These are phyloP conservation scores for Heterobasidion irregulare DNA, from an alignment of 1,284 basidiomycete species.

Conservation along the genomic window DNA sequence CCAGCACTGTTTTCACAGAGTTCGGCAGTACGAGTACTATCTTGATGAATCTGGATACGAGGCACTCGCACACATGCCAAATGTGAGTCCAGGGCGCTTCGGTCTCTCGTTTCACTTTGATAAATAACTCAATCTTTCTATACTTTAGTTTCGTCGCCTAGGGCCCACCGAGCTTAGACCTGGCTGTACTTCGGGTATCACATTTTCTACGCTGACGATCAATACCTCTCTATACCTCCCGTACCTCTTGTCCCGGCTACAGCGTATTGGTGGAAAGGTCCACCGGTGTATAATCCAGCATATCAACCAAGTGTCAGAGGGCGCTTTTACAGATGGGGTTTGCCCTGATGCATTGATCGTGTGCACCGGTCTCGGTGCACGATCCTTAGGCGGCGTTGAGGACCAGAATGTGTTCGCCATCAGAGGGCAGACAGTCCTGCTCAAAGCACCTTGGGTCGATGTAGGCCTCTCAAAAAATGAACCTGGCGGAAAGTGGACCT, in stretches of 20 bases:
- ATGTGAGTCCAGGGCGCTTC: slow-evolving; percentile 31
- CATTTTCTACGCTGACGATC: slow-evolving; percentile 47
- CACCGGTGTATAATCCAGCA: slow-evolving; percentile 54
- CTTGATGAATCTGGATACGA: slow-evolving; percentile 10
- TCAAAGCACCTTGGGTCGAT: slow-evolving; percentile 42
- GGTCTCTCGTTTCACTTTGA: background rate
- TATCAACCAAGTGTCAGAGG: slow-evolving; percentile 55
- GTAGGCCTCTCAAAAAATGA: slow-evolving; percentile 41
- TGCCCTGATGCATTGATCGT: slow-evolving; percentile 46
- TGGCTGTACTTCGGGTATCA: slow-evolving; percentile 33
- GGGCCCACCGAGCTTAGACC: slow-evolving; percentile 30
- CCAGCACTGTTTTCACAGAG: slow-evolving; percentile 52
- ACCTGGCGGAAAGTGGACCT: slow-evolving; percentile 27
- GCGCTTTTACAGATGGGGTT: slow-evolving; percentile 26
- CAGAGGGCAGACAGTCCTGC: background rate
- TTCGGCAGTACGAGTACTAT: slow-evolving; percentile 54
- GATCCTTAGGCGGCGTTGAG: slow-evolving; percentile 20
- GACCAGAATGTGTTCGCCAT: background rate
- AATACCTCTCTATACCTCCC: slow-evolving; percentile 61
- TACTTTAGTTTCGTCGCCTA: slow-evolving; percentile 39
- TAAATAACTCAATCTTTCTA: background rate
- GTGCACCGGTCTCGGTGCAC: slow-evolving; percentile 53
- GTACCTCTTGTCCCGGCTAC: slow-evolving; percentile 59
- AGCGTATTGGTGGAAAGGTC: slow-evolving; percentile 47
- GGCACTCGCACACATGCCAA: slow-evolving; percentile 46